A percentile compares a stretch with the other conserved stretches of the same genome.
Conservation (phyloP, 805 yeast species). For the Candida ficus region DNA sequence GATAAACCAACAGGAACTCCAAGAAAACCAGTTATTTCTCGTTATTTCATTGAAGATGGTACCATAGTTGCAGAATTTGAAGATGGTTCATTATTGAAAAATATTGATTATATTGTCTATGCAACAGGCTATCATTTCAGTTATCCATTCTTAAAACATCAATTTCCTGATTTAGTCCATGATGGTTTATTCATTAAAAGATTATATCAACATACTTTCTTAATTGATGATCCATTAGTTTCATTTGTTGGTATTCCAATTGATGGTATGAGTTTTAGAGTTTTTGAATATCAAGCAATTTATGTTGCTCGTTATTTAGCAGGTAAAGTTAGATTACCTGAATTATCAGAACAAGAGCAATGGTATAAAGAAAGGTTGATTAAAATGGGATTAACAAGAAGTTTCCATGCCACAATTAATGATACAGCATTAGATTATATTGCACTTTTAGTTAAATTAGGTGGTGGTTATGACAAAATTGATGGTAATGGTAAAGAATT, state of each 20-base stretch:
- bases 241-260: conserved; percentile 34
- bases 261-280: conserved; percentile 41
- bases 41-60: conserved; percentile 15
- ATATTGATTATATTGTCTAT: conserved; percentile 51
- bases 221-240: conserved; percentile 41
- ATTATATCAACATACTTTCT: conserved; percentile 39
- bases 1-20: too few relatives aligned
- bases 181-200: conserved; percentile 24
- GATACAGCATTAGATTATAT: too few relatives aligned
- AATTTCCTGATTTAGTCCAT: conserved; percentile 27
- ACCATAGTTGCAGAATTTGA: conserved; percentile 33
- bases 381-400: too few relatives aligned
- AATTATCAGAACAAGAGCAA: conserved; percentile 33
- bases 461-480: too few relatives aligned
- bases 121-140: conserved; percentile 62
- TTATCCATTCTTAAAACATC: conserved; percentile 27
- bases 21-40: conserved; percentile 2
- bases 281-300: conserved; percentile 44
- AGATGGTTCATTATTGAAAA: conserved; percentile 37
- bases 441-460: too few relatives aligned
- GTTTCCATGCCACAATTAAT: too few relatives aligned
- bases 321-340: conserved; percentile 35
- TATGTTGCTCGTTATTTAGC: conserved; percentile 52
- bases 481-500: too few relatives aligned
- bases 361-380: too few relatives aligned